A percentile compares a stretch with the other conserved stretches of the same genome.
These are phyloP conservation scores for Phyllosticta paracitricarpa DNA, from an alignment of 2,329 filamentous ascomycete species.

Conservation along the genomic window DNA sequence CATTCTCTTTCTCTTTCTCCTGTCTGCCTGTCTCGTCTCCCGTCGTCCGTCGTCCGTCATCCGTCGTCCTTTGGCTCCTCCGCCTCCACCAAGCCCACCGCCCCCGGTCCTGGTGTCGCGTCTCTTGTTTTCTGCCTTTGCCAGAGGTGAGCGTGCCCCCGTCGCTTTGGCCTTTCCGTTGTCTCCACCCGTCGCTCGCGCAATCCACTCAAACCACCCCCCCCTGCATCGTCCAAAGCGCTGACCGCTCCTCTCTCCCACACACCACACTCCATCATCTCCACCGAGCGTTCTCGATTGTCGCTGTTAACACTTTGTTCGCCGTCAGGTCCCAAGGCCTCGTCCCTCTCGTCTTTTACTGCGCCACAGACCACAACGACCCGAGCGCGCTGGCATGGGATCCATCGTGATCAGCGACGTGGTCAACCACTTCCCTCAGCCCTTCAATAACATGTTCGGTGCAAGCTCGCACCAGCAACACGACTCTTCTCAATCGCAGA, in stretches of 20 bases:
- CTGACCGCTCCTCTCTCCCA: slow-evolving; percentile 10
- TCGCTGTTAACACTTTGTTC: slow-evolving; percentile 4
- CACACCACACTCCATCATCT: slow-evolving; percentile 6
- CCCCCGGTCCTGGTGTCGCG: neutral
- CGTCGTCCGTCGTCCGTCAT: too few species aligned
- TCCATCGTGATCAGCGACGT: slow-evolving; percentile 57
- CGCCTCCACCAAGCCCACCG: neutral
- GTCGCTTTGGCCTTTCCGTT: neutral
- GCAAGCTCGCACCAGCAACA: slow-evolving; percentile 33
- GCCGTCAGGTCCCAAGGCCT: slow-evolving; percentile 1
- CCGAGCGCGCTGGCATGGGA: slow-evolving; percentile 44
- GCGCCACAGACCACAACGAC: neutral
- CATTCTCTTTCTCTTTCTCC: neutral
- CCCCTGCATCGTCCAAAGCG: slow-evolving; percentile 9
- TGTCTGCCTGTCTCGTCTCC: neutral
- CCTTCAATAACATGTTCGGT: slow-evolving; percentile 60
- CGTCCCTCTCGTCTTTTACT: neutral
- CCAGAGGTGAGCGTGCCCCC: neutral
- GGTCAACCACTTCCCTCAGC: slow-evolving; percentile 57
- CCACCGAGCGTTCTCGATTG: neutral
- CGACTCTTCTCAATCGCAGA: slow-evolving; percentile 22
- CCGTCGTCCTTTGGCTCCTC: neutral
- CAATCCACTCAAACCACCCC: slow-evolving; percentile 5
- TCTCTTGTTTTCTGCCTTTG: neutral
- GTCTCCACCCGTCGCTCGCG: neutral